These are phyloP conservation scores for Sporisorium iseilematis-ciliati DNA, from an alignment of 1,284 basidiomycete species.

Conservation along the genomic window DNA sequence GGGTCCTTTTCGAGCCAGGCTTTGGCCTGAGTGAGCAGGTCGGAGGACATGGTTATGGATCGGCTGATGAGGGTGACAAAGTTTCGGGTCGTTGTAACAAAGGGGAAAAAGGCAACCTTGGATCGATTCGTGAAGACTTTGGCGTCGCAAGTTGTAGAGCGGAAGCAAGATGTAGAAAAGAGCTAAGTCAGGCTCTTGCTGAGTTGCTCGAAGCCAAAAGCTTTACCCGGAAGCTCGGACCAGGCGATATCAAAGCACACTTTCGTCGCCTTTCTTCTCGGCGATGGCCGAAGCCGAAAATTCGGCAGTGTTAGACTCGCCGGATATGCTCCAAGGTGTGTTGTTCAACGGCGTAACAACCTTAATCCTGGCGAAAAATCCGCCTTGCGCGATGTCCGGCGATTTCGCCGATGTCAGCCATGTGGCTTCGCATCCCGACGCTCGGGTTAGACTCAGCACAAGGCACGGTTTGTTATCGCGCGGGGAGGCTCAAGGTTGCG, in stretches of 20 bases:
- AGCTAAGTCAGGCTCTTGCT: not conserved
- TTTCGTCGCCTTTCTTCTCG: slow-evolving; percentile 22
- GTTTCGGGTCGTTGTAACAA: not conserved
- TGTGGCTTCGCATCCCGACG: not conserved
- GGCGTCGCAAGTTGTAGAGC: not conserved
- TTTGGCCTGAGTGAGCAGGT: slow-evolving; percentile 43
- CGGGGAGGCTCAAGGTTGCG: not conserved
- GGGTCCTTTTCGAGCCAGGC: slow-evolving; percentile 60
- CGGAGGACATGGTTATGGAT: slow-evolving; percentile 19
- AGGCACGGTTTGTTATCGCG: slow-evolving; percentile 2
- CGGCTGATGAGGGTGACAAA: not conserved
- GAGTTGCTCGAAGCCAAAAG: slow-evolving; percentile 1
- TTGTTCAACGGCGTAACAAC: slow-evolving; percentile 5
- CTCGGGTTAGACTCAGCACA: no score
- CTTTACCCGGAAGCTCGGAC: slow-evolving; percentile 29
- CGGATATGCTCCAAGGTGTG: no score
- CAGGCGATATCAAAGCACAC: not conserved
- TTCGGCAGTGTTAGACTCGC: not conserved
- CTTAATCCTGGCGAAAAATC: not conserved
- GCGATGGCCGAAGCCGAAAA: slow-evolving; percentile 34
- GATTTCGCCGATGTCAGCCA: slow-evolving; percentile 13
- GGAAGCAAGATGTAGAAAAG: not conserved
- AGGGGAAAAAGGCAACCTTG: not conserved
- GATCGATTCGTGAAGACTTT: not conserved
- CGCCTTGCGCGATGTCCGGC: not conserved